Percentiles rank a stretch among this genome's conserved stretches.
These are phyloP conservation scores for Pestalotiopsis fici DNA, from an alignment of 2,329 filamentous ascomycete genomes.

Conservation along the genomic window DNA sequence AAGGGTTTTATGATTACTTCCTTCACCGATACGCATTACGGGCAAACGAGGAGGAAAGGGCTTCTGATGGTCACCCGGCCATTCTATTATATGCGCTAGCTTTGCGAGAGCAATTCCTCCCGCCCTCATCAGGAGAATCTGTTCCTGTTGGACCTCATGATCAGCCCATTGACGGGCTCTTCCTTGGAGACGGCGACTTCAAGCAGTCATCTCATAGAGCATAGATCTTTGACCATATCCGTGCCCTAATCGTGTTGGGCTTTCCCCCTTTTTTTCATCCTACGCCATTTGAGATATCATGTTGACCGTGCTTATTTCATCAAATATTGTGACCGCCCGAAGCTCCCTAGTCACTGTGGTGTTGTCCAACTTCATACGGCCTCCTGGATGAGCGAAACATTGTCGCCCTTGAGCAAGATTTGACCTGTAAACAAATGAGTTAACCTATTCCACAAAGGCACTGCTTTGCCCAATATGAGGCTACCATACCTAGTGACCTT, in stretches of 20 bases:
- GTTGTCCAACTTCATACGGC: slow-evolving; percentile 30
- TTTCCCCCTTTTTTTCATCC: not conserved
- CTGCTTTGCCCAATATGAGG: not conserved
- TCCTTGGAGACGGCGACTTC: slow-evolving; percentile 70
- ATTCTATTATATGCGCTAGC: slow-evolving; percentile 73
- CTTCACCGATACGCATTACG: slow-evolving; percentile 68
- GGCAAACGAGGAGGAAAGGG: slow-evolving; percentile 30
- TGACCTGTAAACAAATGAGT: slow-evolving; percentile 47
- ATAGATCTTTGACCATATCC: not conserved
- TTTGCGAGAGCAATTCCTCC: slow-evolving; percentile 81
- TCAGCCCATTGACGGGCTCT: slow-evolving; percentile 75
- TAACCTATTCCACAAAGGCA: not conserved
- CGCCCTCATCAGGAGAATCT: slow-evolving; percentile 53
- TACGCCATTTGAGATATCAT: not conserved
- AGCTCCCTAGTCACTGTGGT: slow-evolving; percentile 19
- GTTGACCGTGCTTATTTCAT: not conserved
- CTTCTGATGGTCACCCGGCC: slow-evolving; percentile 33
- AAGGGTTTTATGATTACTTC: slow-evolving; percentile 96
- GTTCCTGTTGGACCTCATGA: slow-evolving; percentile 79
- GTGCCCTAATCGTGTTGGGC: not conserved
- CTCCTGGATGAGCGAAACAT: slow-evolving; percentile 62
- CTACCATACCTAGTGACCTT: slow-evolving; percentile 71
- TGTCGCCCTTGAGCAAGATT: slow-evolving; percentile 69
- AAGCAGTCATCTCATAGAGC: slow-evolving; percentile 31
- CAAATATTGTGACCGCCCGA: not conserved